Percentiles rank a stretch among this genome's conserved stretches.
These are phyloP conservation scores for Diaporthe sp. DNA, from an alignment of 2,329 filamentous ascomycete species.

Conservation along the genomic window DNA sequence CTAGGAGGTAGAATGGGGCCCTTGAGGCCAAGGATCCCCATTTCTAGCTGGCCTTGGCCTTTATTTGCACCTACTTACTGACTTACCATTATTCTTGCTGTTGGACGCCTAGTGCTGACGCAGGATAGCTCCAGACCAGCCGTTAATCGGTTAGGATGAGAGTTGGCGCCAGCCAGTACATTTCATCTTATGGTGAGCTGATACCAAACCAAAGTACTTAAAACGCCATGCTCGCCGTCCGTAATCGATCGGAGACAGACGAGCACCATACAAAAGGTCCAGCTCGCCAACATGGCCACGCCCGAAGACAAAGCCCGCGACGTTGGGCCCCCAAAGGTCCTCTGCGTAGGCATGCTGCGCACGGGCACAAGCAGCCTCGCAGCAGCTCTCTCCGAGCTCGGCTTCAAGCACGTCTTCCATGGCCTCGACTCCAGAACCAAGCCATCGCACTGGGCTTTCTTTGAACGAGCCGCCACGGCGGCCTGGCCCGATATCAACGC, in stretches of 20 bases:
- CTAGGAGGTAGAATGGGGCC: neutral
- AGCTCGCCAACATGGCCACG: neutral
- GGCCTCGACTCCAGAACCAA: slow-evolving; percentile 30
- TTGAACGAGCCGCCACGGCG: slow-evolving; percentile 34
- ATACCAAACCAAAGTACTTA: neutral
- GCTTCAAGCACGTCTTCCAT: slow-evolving; percentile 34
- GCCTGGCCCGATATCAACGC: slow-evolving; percentile 31
- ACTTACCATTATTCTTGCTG: too few relatives aligned
- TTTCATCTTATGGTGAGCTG: neutral
- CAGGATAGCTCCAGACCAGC: neutral
- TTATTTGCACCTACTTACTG: neutral
- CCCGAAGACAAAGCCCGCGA: neutral
- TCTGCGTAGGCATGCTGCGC: slow-evolving; percentile 4
- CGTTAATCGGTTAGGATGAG: neutral
- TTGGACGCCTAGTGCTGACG: neutral
- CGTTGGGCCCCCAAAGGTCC: neutral
- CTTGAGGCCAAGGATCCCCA: too few relatives aligned
- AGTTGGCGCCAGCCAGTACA: neutral
- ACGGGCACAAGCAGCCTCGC: slow-evolving; percentile 36
- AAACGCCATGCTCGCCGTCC: neutral
- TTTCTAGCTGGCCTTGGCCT: neutral
- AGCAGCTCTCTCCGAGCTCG: slow-evolving; percentile 29
- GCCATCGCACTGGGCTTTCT: slow-evolving; percentile 24
- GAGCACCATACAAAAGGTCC: neutral
- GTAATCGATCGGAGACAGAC: neutral